Percentiles rank a stretch among this genome's conserved stretches.
Evolutionary conservation across 768 basidiomycete species (phyloP).

Genomic region (Boletellus ananas): DNA sequence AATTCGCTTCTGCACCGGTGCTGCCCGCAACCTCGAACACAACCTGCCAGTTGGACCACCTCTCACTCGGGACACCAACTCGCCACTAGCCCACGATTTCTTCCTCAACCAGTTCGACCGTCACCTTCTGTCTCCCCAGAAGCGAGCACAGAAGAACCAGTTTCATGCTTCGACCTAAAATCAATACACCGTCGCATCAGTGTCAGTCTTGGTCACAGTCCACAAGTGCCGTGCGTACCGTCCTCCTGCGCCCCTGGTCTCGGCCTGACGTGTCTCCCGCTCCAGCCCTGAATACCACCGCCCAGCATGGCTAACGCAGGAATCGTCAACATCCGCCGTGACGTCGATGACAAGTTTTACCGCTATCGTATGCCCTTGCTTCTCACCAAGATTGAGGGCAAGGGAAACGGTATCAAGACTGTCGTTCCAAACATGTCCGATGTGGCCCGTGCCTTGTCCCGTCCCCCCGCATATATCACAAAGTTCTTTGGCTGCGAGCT

Average conservation of each 20-base stretch:
- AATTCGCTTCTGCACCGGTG: constrained; percentile 16
- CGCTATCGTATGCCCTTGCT: constrained; percentile 97
- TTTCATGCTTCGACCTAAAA: constrained; percentile 92
- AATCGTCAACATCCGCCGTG: constrained; percentile 90
- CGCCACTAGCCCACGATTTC: constrained; percentile 26
- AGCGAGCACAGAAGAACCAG: constrained; percentile 32
- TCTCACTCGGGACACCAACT: not conserved
- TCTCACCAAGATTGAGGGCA: constrained; percentile 95
- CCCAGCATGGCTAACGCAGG: constrained; percentile 81
- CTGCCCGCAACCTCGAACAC: too few species aligned
- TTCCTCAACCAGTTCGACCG: constrained; percentile 16
- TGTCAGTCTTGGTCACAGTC: constrained; percentile 49
- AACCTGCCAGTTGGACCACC: too few species aligned
- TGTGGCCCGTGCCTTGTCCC: constrained; percentile 90
- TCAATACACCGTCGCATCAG: constrained; percentile 66
- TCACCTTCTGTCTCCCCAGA: constrained; percentile 31
- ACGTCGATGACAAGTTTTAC: constrained; percentile 96
- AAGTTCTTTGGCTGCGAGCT: constrained; percentile 99
- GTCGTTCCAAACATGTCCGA: constrained; percentile 99
- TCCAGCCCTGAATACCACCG: constrained; percentile 55
- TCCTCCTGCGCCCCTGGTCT: not conserved
- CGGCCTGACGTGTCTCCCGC: not conserved
- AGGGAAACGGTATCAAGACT: constrained; percentile 99
- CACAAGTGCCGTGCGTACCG: constrained; percentile 48
- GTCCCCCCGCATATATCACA: constrained; percentile 94